These are phyloP conservation scores for Flaveria trinervia DNA, from an alignment of 129 eudicot genomes.

Conservation along the genomic window DNA sequence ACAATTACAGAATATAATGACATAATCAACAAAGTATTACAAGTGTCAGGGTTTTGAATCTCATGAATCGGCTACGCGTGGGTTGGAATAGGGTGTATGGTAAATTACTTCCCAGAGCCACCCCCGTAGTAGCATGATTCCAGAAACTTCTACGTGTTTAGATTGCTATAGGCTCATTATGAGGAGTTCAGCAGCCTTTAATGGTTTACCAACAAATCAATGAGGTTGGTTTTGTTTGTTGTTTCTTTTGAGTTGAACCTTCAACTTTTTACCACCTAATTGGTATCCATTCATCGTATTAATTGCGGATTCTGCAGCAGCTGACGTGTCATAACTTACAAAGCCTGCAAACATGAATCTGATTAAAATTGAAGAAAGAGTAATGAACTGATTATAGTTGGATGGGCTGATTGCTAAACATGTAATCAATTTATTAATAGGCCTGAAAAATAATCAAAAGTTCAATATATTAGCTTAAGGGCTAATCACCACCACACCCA, in stretches of 20 bases:
- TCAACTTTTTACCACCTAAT: constrained; percentile 86
- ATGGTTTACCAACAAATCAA: constrained; percentile 40
- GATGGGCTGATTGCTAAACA: too few relatives aligned
- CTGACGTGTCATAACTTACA: constrained; percentile 82
- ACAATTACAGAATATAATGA: constrained; percentile 59
- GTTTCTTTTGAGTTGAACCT: constrained; percentile 94
- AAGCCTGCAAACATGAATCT: constrained; percentile 58
- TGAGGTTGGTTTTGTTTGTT: constrained; percentile 66
- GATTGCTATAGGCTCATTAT: constrained; percentile 21
- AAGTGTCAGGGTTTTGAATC: constrained; percentile 51
- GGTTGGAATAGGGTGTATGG: constrained; percentile 31
- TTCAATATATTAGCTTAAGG: background rate
- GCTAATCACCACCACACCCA: background rate
- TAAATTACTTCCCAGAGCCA: constrained; percentile 34
- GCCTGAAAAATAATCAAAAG: background rate
- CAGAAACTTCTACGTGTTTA: constrained; percentile 34
- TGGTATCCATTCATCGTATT: constrained; percentile 85
- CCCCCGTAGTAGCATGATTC: constrained; percentile 28
- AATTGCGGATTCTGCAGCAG: constrained; percentile 82
- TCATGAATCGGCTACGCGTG: constrained; percentile 29
- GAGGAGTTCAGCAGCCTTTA: constrained; percentile 15
- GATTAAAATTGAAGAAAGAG: background rate
- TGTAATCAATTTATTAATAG: background rate
- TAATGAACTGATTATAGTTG: background rate
- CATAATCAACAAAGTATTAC: constrained; percentile 56